phyloP scores from a whole-genome alignment of 2,329 filamentous ascomycete species.

The Pyrenophora seminiperda region DNA sequence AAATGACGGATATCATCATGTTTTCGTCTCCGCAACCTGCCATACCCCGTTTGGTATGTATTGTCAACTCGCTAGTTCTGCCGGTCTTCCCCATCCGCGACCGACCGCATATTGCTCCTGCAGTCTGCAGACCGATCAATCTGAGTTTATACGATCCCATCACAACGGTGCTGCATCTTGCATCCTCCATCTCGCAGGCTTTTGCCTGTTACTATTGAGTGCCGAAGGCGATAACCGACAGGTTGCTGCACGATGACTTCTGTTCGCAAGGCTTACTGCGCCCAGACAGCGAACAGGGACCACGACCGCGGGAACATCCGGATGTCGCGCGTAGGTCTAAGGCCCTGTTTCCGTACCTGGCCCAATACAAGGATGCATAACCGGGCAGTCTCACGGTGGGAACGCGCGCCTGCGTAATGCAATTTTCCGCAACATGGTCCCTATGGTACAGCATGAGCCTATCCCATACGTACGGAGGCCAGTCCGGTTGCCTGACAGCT shows the following conservation, averaged over 20 bases:
- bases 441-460: no score
- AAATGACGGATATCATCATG: no score
- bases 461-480: no score
- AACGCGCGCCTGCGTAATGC: no score
- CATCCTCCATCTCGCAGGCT: not conserved
- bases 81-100: conserved; percentile 5
- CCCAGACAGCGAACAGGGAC: conserved; percentile 4
- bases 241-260: not conserved
- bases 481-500: no score
- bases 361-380: not conserved
- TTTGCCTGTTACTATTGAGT: not conserved
- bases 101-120: conserved; percentile 2
- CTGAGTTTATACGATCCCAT: not conserved
- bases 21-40: conserved; percentile 5
- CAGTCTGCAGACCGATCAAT: not conserved
- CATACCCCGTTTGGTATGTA: not conserved
- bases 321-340: not conserved
- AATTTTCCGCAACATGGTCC: no score
- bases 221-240: conserved; percentile 1
- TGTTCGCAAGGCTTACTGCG: conserved; percentile 1
- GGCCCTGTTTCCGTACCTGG: conserved; percentile 1
- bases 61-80: not conserved
- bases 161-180: not conserved
- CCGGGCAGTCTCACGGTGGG: no score
- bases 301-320: conserved; percentile 9